Percentiles rank a stretch among this genome's conserved stretches.
Evolutionary conservation across 139 green algal genomes (phyloP).

Genomic region (Yamagishiella unicocca): DNA sequence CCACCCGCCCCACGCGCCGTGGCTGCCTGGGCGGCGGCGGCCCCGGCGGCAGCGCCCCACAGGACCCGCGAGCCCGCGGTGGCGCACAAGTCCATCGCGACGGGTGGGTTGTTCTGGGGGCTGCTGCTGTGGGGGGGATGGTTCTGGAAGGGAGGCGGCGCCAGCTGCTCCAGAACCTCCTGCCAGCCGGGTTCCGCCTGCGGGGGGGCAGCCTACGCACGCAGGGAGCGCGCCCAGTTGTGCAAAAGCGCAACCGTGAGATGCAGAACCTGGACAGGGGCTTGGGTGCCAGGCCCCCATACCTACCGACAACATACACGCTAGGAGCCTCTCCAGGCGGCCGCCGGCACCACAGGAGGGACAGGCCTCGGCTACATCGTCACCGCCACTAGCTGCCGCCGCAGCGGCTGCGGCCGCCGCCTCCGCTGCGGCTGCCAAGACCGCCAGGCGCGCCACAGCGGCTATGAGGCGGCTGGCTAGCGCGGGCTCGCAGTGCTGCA

Average conservation of each 20-base stretch:
- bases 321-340: constrained; percentile 13
- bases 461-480: background rate
- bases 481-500: constrained; percentile 8
- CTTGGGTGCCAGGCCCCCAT: too few species aligned
- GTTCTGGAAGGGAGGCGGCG: background rate
- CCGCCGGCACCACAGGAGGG: background rate
- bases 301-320: background rate
- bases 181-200: background rate
- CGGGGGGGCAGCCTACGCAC: constrained; percentile 2
- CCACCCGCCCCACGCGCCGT: background rate
- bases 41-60: constrained; percentile 17
- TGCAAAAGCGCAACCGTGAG: too few species aligned
- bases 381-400: background rate
- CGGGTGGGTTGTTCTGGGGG: background rate
- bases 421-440: constrained; percentile 3
- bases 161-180: background rate
- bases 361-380: background rate
- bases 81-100: background rate
- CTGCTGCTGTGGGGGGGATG: background rate
- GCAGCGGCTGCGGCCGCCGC: background rate
- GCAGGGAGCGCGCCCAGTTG: background rate
- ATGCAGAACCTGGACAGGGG: too few species aligned
- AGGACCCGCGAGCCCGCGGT: background rate
- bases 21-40: background rate
- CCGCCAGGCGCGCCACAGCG: constrained; percentile 12